Percentiles rank a stretch among this genome's conserved stretches.
Evolutionary conservation across 2,329 filamentous ascomycete species (phyloP).

Genomic region (Neurospora crassa): DNA sequence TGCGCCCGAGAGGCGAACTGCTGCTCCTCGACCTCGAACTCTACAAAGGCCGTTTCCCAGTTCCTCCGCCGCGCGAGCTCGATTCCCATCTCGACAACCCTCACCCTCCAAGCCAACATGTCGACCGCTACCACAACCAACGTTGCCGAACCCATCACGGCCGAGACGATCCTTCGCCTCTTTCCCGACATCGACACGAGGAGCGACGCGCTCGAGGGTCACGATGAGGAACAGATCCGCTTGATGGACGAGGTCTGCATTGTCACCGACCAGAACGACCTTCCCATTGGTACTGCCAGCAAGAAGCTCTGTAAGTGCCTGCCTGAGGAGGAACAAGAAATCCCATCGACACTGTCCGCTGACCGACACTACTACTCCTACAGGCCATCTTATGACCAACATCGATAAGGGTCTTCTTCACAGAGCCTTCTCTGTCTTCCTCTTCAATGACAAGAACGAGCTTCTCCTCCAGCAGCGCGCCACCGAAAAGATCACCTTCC

Average conservation of each 20-base stretch:
- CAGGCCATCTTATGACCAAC: slow-evolving; percentile 97
- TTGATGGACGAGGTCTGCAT: slow-evolving; percentile 99
- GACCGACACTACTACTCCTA: slow-evolving; percentile 1
- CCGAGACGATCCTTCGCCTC: slow-evolving; percentile 74
- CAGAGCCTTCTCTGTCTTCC: slow-evolving; percentile 94
- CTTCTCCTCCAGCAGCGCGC: slow-evolving; percentile 93
- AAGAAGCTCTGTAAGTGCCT: slow-evolving; percentile 80
- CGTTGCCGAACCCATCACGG: slow-evolving; percentile 58
- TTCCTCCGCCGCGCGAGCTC: not conserved
- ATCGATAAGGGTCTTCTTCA: slow-evolving; percentile 93
- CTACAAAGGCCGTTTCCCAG: not conserved
- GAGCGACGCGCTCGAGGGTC: slow-evolving; percentile 71
- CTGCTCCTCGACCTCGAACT: not conserved
- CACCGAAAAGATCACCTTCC: slow-evolving; percentile 96
- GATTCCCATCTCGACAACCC: not conserved
- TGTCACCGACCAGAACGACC: slow-evolving; percentile 84
- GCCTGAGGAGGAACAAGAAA: not conserved
- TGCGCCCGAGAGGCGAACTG: not conserved
- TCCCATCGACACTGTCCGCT: slow-evolving; percentile 4
- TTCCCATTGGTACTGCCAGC: slow-evolving; percentile 89
- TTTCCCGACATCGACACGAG: slow-evolving; percentile 75
- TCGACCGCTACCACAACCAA: slow-evolving; percentile 33
- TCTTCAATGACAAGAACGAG: slow-evolving; percentile 90
- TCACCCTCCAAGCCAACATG: slow-evolving; percentile 14
- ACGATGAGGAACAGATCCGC: slow-evolving; percentile 95